phyloP scores from a whole-genome alignment of 306 rosid genomes.

The Geum urbanum region DNA sequence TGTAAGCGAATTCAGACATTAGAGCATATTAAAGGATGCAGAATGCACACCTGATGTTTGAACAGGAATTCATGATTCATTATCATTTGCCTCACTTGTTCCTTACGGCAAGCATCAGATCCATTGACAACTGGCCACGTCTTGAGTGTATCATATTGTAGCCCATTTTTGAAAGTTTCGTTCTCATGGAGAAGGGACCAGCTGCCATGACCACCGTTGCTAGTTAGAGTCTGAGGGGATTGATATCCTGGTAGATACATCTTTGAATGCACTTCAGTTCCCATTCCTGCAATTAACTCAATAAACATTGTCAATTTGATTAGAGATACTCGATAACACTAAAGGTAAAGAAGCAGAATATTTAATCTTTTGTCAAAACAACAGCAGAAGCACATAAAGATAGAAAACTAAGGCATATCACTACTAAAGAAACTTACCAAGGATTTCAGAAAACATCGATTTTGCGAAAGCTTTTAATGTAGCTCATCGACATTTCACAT shows the following conservation, averaged over 20 bases:
- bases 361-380: not conserved
- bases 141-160: slow-evolving; percentile 19
- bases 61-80: slow-evolving; percentile 35
- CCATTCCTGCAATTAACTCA: slow-evolving; percentile 35
- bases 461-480: not conserved
- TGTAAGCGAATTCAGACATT: not conserved
- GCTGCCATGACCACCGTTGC: slow-evolving; percentile 15
- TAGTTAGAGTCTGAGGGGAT: slow-evolving; percentile 19
- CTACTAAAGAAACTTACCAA: not conserved
- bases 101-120: slow-evolving; percentile 21
- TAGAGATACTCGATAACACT: not conserved
- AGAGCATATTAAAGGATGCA: not conserved
- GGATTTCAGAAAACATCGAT: not conserved
- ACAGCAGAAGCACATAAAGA: not conserved
- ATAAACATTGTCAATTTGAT: not conserved
- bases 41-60: slow-evolving; percentile 31
- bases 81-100: slow-evolving; percentile 31
- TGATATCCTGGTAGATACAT: slow-evolving; percentile 32
- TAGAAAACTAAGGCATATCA: not conserved
- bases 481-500: not conserved
- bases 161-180: slow-evolving; percentile 20
- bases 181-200: slow-evolving; percentile 26
- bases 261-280: slow-evolving; percentile 34
- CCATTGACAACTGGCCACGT: slow-evolving; percentile 5
- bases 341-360: not conserved